Evolutionary conservation across 331 rosid genomes (phyloP).

Genomic region (Quercus tomentella): DNA sequence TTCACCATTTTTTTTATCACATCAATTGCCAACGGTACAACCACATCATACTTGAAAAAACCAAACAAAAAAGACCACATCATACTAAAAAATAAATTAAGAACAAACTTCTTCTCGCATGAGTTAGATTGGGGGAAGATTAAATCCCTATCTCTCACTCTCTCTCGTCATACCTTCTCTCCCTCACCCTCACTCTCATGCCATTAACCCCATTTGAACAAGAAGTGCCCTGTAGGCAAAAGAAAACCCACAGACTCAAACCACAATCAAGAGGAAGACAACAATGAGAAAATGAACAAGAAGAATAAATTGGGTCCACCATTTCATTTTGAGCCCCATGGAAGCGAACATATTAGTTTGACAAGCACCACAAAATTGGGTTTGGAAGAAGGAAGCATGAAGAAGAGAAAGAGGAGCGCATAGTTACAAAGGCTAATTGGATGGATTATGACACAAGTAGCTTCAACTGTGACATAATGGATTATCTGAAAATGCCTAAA

Average conservation of each 20-base stretch:
- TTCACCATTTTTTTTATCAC: too few relatives aligned
- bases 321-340: background rate
- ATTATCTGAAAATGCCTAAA: conserved; percentile 20
- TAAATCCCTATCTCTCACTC: too few relatives aligned
- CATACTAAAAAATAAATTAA: too few relatives aligned
- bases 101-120: too few relatives aligned
- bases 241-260: conserved; percentile 24
- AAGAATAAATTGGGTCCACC: background rate
- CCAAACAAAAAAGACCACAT: too few relatives aligned
- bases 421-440: conserved; percentile 9
- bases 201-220: conserved; percentile 45
- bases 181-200: too few relatives aligned
- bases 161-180: too few relatives aligned
- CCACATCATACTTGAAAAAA: too few relatives aligned
- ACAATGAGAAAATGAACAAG: background rate
- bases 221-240: conserved; percentile 33
- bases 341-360: background rate
- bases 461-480: conserved; percentile 25
- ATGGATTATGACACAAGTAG: conserved; percentile 11
- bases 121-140: too few relatives aligned
- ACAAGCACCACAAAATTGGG: background rate
- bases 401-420: conserved; percentile 15
- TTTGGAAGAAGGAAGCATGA: background rate
- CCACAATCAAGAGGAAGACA: background rate
- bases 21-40: too few relatives aligned